A percentile compares a stretch with the other conserved stretches of the same genome.
phyloP scores from a whole-genome alignment of 768 basidiomycete species.

The Tricholoma flavovirens region DNA sequence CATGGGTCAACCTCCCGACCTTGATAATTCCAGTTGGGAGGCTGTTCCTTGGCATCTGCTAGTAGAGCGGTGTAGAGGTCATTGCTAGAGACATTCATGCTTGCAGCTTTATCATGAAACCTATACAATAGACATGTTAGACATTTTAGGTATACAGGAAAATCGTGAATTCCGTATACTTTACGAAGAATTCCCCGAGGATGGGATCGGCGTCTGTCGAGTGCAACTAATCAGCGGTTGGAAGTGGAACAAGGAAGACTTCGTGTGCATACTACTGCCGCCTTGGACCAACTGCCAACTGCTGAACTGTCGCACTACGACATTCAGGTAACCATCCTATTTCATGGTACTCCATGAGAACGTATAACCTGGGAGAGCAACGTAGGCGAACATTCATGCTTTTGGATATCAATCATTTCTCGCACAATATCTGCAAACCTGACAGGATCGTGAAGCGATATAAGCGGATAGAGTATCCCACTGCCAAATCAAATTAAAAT shows the following conservation, averaged over 20 bases:
- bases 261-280: constrained; percentile 52
- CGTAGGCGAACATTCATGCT: constrained; percentile 45
- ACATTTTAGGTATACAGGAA: not conserved
- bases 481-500: constrained; percentile 21
- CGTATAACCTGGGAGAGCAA: no score
- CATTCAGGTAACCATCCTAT: constrained; percentile 56
- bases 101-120: constrained; percentile 42
- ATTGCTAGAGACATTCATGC: constrained; percentile 40
- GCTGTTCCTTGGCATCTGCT: constrained; percentile 52
- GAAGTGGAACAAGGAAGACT: not conserved
- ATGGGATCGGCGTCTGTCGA: constrained; percentile 59
- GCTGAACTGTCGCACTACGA: constrained; percentile 34
- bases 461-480: constrained; percentile 66
- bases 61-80: constrained; percentile 53
- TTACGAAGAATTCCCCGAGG: constrained; percentile 59
- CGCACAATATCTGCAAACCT: constrained; percentile 55
- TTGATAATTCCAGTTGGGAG: constrained; percentile 58
- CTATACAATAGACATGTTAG: constrained; percentile 25
- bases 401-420: constrained; percentile 63
- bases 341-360: not conserved
- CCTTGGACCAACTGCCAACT: constrained; percentile 47
- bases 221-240: not conserved
- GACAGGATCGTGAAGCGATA: constrained; percentile 58
- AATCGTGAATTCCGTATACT: constrained; percentile 28
- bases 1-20: constrained; percentile 53